phyloP scores from a whole-genome alignment of 352 stramenopile genomes.

The Phytopythium aichiense region DNA sequence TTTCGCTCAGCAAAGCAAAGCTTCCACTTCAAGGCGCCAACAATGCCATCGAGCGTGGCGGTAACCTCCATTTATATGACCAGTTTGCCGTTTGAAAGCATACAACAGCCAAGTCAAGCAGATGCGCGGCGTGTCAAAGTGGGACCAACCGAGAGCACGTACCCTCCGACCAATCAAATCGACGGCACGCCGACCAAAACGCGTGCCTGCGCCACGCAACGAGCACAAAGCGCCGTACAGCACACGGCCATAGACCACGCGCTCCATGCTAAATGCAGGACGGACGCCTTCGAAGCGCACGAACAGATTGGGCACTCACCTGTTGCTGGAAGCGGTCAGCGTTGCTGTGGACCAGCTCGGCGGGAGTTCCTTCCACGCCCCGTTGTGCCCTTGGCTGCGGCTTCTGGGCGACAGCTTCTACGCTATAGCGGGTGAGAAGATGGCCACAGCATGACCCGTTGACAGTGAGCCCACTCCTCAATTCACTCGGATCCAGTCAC shows the following conservation, averaged over 20 bases:
- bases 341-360: too few species aligned
- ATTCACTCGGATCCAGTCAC: constrained; percentile 1
- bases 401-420: not conserved
- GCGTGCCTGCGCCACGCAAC: constrained; percentile 5
- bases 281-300: not conserved
- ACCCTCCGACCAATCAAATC: not conserved
- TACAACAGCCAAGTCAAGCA: not conserved
- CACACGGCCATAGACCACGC: not conserved
- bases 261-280: not conserved
- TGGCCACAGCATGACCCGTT: not conserved
- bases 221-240: not conserved
- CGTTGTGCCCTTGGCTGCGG: too few species aligned
- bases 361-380: too few species aligned
- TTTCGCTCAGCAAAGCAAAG: too few species aligned
- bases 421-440: not conserved
- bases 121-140: not conserved
- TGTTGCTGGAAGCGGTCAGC: too few species aligned
- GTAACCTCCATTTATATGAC: not conserved
- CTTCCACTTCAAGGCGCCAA: too few species aligned
- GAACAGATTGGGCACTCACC: not conserved
- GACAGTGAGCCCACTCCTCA: constrained; percentile 4
- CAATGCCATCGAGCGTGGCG: not conserved
- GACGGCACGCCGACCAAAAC: not conserved
- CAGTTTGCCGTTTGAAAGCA: not conserved
- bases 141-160: not conserved